Base-by-base conservation (phyloP, 2,329 filamentous ascomycete species). In the Pyrenophora teres region DNA sequence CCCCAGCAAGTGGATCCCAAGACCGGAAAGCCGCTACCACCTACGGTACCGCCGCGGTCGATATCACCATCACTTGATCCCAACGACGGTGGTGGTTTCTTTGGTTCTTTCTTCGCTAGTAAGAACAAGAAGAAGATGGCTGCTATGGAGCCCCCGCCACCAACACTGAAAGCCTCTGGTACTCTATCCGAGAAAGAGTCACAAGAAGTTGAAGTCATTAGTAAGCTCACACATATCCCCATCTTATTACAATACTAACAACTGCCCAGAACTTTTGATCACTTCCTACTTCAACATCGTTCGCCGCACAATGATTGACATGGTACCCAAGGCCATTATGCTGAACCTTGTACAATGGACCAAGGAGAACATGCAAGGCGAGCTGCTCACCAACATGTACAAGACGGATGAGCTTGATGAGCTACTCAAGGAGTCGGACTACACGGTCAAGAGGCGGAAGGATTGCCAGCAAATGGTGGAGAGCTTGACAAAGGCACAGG, bases 51-150 rank as follows among this genome's bases (percentile, higher is more conserved):
- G 2, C 87, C 81, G 44, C 87, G 92, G 57, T 85, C 89, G 37
- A 83, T 83, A 48, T 96, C 87, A 70, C 94, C 91, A 6, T 88
- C 87, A 33, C 78, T 91, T 41, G 85, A 86, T 43, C 76, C 74
- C 55, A 90, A 90, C 70, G 80, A 72, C 8, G 68, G 74, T 13
- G 68, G 83, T 54, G 92, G 93, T 32, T 99, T 99, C 83, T 99
- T 99, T 67, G 94, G 94, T 64, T 96, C 90, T 69, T 99, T 99
- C 84, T 99, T 97, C 72, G 91, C 94, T 9, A 92, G 90, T 71
- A 99, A 97, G 85, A 99, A 97, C 80, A 99, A 97, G 87, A 99
- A 99, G 85, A 97, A 97, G 87, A 95, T 96, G 78, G 94, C 94
- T n/a, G 92, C 93, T 40, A 99, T 99, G 94, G 94, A 99, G 74